Base-by-base conservation (phyloP, 2,329 filamentous ascomycete species). In the Lachnum nothofagi region DNA sequence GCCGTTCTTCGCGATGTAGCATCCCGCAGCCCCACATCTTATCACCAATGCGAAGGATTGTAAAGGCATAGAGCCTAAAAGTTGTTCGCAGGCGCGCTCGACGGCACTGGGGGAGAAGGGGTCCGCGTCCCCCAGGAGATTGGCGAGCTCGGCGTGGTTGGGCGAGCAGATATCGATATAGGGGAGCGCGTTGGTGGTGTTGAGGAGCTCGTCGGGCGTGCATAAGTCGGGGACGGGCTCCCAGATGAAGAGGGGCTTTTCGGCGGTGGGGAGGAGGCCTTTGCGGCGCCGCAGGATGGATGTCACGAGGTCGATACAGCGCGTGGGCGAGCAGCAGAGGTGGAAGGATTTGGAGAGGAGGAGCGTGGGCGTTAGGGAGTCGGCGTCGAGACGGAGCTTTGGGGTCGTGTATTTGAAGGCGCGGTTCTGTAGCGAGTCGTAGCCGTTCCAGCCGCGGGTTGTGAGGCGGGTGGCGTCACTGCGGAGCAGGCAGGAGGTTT, bases 141-240 rank as follows among this genome's bases (percentile, higher is more conserved):
- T 80, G 5, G 85, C 88, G n/a, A 98, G 77, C 66, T 98, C 93
- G 20, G 83, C 72, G 64, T 95, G 88, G 64, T 98, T 98, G 1
- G 93, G 93, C 55, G 78, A 82, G 66, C 79, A 81, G 47, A 85
- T 70, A 57, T 85, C 80, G 47, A 85, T 72, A 14, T 82, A 67
- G 0, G 78, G 78, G 10, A 84, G 70, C 9, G 77, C 77, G 56
- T 83, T 83, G 42, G 80, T 83, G 64, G 76, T 80, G 61, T 82
- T 82, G 9, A 83, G 71, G 23, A 84, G 69, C 63, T 85, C 77
- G 35, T 82, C 80, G 0, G 88, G 83, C 0, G 79, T 84, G 66
- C 91, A 96, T 1, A 88, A 76, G 67, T 96, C 89, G 1, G 93
- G 93, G 1, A 96, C 87, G 1, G 93, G 93, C 66, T 98, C 93